Evolutionary conservation across 78 protist species (phyloP).

Genomic region (Bodo saltans): DNA sequence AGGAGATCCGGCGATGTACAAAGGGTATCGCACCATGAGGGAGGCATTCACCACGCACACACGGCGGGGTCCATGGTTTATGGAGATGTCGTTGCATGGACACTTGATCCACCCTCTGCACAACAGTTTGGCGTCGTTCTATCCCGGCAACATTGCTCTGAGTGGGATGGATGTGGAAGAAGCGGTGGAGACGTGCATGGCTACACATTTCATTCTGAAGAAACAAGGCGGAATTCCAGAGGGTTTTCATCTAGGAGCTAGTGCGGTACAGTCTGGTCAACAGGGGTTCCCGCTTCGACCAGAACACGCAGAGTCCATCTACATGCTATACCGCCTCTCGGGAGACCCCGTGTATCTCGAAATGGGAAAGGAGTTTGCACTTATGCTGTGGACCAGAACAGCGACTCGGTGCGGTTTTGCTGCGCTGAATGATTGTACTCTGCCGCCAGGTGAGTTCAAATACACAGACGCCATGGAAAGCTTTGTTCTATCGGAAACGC

Average conservation of each 20-base stretch:
- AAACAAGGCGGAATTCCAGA: slow-evolving; percentile 72
- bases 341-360: slow-evolving; percentile 20
- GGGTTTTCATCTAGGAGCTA: slow-evolving; percentile 27
- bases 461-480: no score
- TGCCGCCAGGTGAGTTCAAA: no score
- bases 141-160: slow-evolving; percentile 75
- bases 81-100: background rate
- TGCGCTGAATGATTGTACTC: no score
- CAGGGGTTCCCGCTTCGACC: slow-evolving; percentile 80
- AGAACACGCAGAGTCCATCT: slow-evolving; percentile 72
- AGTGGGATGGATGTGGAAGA: slow-evolving; percentile 41
- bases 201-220: slow-evolving; percentile 55
- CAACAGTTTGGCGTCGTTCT: slow-evolving; percentile 47
- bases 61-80: background rate
- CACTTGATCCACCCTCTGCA: background rate
- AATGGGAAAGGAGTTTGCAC: slow-evolving; percentile 42
- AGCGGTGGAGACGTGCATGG: slow-evolving; percentile 38
- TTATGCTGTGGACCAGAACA: no score
- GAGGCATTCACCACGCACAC: background rate
- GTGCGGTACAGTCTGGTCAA: slow-evolving; percentile 13
- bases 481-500: no score
- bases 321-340: slow-evolving; percentile 60
- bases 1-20: slow-evolving; percentile 48
- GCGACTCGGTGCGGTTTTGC: no score
- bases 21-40: background rate